phyloP scores from a whole-genome alignment of 2,329 filamentous ascomycete genomes.

The Albifimbria verrucaria region DNA sequence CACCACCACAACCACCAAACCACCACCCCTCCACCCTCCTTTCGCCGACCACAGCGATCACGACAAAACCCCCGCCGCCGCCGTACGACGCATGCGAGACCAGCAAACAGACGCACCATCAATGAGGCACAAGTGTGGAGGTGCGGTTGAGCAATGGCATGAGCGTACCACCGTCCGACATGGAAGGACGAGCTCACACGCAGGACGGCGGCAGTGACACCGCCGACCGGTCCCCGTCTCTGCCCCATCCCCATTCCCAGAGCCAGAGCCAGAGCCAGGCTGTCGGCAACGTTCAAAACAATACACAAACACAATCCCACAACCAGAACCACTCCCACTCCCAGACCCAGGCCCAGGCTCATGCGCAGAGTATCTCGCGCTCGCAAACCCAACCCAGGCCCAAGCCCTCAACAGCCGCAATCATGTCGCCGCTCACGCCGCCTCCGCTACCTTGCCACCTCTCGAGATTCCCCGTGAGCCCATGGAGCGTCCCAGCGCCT shows the following conservation, averaged over 20 bases:
- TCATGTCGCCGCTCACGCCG: neutral
- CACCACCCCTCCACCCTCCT: conserved; percentile 4
- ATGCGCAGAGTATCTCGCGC: conserved; percentile 3
- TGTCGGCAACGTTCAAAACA: conserved; percentile 6
- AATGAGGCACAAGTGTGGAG: conserved; percentile 28
- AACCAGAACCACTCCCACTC: neutral
- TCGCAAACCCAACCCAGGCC: neutral
- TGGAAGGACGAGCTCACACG: conserved; percentile 39
- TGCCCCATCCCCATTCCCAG: conserved; percentile 25
- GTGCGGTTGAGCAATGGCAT: conserved; percentile 42
- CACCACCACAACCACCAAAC: conserved; percentile 9
- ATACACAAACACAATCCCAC: conserved; percentile 6
- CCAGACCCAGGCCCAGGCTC: neutral
- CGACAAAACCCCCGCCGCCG: neutral
- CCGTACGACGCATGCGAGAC: conserved; percentile 3
- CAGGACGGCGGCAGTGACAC: conserved; percentile 34
- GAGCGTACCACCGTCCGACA: conserved; percentile 41
- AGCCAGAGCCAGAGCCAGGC: conserved; percentile 16
- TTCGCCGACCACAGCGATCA: conserved; percentile 1
- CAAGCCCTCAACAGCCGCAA: neutral
- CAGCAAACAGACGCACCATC: conserved; percentile 13
- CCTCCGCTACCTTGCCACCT: conserved; percentile 9
- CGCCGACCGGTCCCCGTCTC: conserved; percentile 29
- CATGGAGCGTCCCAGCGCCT: conserved; percentile 32
- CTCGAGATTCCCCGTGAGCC: conserved; percentile 24